phyloP scores from a whole-genome alignment of 2,329 filamentous ascomycete species.

The Botrytis byssoidea region DNA sequence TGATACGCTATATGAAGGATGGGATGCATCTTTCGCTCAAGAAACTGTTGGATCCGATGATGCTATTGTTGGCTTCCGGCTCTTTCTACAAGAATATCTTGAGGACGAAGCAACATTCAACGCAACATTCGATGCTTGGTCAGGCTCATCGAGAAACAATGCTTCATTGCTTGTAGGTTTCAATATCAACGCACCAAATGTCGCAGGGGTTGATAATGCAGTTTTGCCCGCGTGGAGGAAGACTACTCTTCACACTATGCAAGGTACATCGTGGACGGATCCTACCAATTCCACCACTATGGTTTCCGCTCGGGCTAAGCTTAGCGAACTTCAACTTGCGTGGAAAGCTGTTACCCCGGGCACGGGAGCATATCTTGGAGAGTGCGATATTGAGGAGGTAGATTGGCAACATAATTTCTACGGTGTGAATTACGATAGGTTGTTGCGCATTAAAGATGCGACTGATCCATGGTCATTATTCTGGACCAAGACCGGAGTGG shows the following conservation, averaged over 20 bases:
- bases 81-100: constrained; percentile 44
- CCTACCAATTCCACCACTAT: constrained; percentile 11
- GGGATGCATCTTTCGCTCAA: constrained; percentile 43
- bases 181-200: constrained; percentile 13
- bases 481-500: constrained; percentile 25
- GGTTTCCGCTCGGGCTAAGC: constrained; percentile 19
- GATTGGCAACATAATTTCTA: constrained; percentile 41
- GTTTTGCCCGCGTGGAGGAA: constrained; percentile 38
- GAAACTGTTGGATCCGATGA: constrained; percentile 39
- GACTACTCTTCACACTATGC: constrained; percentile 23
- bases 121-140: constrained; percentile 37
- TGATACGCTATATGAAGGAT: constrained; percentile 31
- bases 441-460: constrained; percentile 25
- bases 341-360: constrained; percentile 25
- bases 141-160: not conserved
- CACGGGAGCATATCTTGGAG: constrained; percentile 21
- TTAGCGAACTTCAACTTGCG: constrained; percentile 20
- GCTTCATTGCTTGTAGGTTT: constrained; percentile 5
- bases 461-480: constrained; percentile 27
- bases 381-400: constrained; percentile 23
- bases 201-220: constrained; percentile 33
- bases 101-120: constrained; percentile 33
- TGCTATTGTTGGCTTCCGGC: constrained; percentile 41
- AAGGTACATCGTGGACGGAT: constrained; percentile 20
- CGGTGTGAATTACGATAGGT: constrained; percentile 35